phyloP scores from a whole-genome alignment of 2,329 filamentous ascomycete genomes.

The Pseudogymnoascus pannorum region DNA sequence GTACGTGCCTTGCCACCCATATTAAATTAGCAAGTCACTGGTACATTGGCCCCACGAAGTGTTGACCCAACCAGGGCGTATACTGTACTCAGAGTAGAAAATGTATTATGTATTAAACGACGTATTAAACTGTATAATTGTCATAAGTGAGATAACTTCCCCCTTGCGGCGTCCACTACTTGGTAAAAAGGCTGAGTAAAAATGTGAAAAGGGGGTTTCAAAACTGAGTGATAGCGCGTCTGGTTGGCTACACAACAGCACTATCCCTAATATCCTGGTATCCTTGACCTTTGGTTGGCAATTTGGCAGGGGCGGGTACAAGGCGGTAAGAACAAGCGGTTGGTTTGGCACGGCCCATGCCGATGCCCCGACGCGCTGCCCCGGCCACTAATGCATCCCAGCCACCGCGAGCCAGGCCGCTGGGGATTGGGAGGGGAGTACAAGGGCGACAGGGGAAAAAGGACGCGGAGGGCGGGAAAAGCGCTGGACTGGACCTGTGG shows the following conservation, averaged over 20 bases:
- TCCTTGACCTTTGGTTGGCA: neutral
- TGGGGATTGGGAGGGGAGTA: neutral
- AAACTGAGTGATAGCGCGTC: neutral
- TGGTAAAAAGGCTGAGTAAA: neutral
- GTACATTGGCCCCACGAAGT: neutral
- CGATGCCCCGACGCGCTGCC: slow-evolving; percentile 5
- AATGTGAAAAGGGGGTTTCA: slow-evolving; percentile 3
- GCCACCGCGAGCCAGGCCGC: slow-evolving; percentile 3
- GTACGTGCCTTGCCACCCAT: neutral
- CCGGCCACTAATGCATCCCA: slow-evolving; percentile 7
- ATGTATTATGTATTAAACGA: neutral
- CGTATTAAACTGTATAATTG: neutral
- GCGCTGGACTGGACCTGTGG: neutral
- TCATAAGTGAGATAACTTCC: neutral
- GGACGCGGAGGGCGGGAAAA: neutral
- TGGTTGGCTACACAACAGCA: slow-evolving; percentile 2
- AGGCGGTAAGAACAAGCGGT: neutral
- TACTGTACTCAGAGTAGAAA: neutral
- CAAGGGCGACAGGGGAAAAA: neutral
- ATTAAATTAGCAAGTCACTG: neutral
- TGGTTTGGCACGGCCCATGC: slow-evolving; percentile 3
- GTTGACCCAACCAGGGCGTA: neutral
- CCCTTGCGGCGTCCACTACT: neutral
- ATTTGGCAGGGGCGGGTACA: slow-evolving; percentile 1
- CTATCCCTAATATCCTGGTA: neutral